Evolutionary conservation across 805 yeast genomes (phyloP), one percentile per base, ranked within the genome.

Genomic region (Candida sakaeoensis): DNA sequence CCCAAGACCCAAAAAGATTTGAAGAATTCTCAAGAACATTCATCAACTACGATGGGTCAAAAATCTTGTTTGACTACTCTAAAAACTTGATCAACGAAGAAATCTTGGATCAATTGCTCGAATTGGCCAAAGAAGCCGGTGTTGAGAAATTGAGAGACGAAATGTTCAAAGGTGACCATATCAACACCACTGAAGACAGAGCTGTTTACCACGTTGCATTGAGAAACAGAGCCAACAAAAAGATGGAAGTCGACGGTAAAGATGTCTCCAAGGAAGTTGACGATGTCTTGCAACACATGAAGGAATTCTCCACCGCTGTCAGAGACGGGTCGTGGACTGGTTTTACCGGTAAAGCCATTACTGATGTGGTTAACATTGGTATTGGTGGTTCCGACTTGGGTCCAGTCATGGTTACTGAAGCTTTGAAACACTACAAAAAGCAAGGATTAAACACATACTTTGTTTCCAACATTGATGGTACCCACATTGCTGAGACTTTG

Each of bases 391-490:
- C 97, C 21, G 99, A 93, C 68, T 77, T 93, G 55, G 99, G 99
- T 56, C 99, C 99, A 33, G 98, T 93, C 40, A 93, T 93, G 99
- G 98, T 93, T 55, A 88, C 97, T 47, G 98, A 93, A 73, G 97
- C 99, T 30, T 77, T 93, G 61, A 93, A 91, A 75, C 83, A 86
- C 52, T 93, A 91, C 68, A 69, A 84, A 45, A 77, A 85, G 53
- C 82, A 80, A 44, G 76, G 82, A 49, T 73, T 93, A 54, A 67
- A 73, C 48, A 95, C 80, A 37, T 95, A 91, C 71, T 93, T 90
- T 67, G 99, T 93, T 47, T 91, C 98, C 52, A 93, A 93, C 79
- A 91, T 93, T 60, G 99, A 93, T 63, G 99, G 99, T 63, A 93
- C 99, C 42, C 96, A 90, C 70, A 75, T 91, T 63, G 93, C 95